Evolutionary conservation across 352 stramenopile species (phyloP), one percentile per base, ranked within the genome.

Genomic region (Globisporangium nunn): DNA sequence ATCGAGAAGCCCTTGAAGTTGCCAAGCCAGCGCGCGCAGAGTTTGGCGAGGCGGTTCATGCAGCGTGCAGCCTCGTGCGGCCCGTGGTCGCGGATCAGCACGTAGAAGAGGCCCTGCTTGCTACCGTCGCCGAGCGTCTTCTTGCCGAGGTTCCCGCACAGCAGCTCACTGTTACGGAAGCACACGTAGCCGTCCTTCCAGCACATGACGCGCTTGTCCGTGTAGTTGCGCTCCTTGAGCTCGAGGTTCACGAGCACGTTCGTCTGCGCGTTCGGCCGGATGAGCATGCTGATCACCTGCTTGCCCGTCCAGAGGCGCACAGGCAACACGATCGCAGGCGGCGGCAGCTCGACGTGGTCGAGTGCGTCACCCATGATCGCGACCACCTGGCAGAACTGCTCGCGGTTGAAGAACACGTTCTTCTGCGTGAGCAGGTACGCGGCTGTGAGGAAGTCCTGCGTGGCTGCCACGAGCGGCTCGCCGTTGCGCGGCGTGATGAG

Each of bases 401-500:
- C 95, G 29, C 82, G 85, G 56, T 97, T 97, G 70, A 99, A 98
- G 68, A 99, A 99, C 48, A 97, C 79, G 74, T 99, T 98, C 63
- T 96, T 96, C 64, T 99, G 96, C 6, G 97, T 99, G 50, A 99
- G 74, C 45, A 99, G 64, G 72, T 99, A 99, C 23, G 95, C 74
- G 1, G 95, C 96, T 6, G 96, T 99, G n/a, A 99, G 77, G 72
- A 99, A 99, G 88, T 99, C 97, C 76, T 99, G 97, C 46, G 93
- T 99, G 2, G 96, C 95, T 3, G 96, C 96, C 41, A 99, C 96
- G 15, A 99, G 68, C 17, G 97, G 97, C 71, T 99, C 96, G 33
- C 97, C 97, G 62, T 99, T 99, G 10, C 96, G 87, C 6, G 97
- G 97, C 18, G 97, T 99, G 33, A 98, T 97, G 41, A 99, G 66